Conservation (phyloP, 768 basidiomycete species). For the Neoboletus magnificus region DNA sequence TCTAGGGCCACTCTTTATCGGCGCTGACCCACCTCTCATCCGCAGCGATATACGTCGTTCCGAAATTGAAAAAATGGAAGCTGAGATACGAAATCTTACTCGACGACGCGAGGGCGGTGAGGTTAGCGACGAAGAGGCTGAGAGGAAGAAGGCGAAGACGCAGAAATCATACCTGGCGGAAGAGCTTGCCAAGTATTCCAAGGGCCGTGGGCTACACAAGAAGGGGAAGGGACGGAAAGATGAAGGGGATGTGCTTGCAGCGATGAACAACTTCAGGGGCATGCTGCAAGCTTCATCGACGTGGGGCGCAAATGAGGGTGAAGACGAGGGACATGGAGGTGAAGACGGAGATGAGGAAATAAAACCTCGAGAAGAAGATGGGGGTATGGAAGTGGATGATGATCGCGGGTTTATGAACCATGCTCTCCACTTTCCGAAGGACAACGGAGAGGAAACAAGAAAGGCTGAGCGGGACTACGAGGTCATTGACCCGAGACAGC, state of each 20-base stretch:
- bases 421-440: constrained; percentile 73
- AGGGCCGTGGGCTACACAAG: constrained; percentile 54
- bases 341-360: constrained; percentile 8
- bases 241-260: constrained; percentile 67
- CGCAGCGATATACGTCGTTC: constrained; percentile 60
- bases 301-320: constrained; percentile 25
- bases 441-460: constrained; percentile 65
- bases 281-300: constrained; percentile 52
- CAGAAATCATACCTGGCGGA: constrained; percentile 70
- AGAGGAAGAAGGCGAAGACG: constrained; percentile 55
- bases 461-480: constrained; percentile 87
- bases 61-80: constrained; percentile 86
- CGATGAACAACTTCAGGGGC: constrained; percentile 65
- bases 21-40: background rate
- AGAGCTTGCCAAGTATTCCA: constrained; percentile 79
- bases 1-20: background rate
- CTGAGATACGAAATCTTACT: constrained; percentile 75
- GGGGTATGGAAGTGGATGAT: constrained; percentile 71
- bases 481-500: constrained; percentile 78
- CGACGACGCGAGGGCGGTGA: constrained; percentile 53
- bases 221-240: constrained; percentile 62
- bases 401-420: constrained; percentile 76
- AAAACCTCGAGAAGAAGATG: constrained; percentile 33
- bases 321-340: constrained; percentile 14
- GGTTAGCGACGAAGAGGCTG: constrained; percentile 63